phyloP scores from a whole-genome alignment of 169 alveolate species.

The Sarcocystis neurona region DNA sequence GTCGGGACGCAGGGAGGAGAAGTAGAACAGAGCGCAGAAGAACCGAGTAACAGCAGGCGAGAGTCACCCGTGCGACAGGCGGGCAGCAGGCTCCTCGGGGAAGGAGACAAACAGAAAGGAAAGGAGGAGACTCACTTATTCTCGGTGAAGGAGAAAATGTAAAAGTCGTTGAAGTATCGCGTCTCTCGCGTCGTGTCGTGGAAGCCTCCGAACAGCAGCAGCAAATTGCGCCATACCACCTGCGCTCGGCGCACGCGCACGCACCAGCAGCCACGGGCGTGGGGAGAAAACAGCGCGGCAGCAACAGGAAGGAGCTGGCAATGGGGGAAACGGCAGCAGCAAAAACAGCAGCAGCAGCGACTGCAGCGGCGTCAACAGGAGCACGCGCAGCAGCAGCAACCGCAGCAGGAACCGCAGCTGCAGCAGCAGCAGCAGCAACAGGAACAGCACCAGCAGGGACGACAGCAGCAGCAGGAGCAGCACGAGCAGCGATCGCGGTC shows the following conservation, averaged over 20 bases:
- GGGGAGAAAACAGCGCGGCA: not conserved
- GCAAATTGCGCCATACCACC: conserved; percentile 82
- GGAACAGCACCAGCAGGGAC: no score
- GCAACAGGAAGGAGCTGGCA: not conserved
- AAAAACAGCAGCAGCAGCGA: not conserved
- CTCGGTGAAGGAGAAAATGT: conserved; percentile 64
- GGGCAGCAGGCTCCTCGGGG: no score
- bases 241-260: no score
- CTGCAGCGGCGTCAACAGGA: not conserved
- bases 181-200: conserved; percentile 83
- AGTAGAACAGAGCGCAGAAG: no score
- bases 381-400: not conserved
- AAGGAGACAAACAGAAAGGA: no score
- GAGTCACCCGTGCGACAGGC: no score
- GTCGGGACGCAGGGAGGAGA: no score
- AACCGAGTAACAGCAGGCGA: no score
- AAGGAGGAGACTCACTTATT: conserved; percentile 12
- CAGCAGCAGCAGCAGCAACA: no score
- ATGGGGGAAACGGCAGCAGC: not conserved
- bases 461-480: no score
- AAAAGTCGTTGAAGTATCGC: conserved; percentile 85
- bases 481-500: no score
- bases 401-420: not conserved
- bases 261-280: no score
- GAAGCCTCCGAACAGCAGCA: conserved; percentile 90